These are phyloP conservation scores for Arachis monticola DNA, from an alignment of 331 rosid genomes.

Conservation along the genomic window DNA sequence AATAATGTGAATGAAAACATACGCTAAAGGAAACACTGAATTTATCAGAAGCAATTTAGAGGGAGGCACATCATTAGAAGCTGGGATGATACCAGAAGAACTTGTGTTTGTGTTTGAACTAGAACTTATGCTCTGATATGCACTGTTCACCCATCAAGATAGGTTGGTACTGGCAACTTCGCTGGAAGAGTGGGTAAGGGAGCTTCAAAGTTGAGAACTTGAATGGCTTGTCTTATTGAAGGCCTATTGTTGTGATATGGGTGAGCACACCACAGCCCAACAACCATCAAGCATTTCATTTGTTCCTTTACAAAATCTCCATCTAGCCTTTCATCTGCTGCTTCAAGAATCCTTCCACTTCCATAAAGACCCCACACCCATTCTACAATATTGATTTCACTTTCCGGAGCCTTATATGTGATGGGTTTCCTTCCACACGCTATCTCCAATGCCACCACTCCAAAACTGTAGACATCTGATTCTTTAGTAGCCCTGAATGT, in stretches of 20 bases:
- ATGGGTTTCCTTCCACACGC: conserved; percentile 56
- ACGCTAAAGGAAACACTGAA: too few species aligned
- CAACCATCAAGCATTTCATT: conserved; percentile 50
- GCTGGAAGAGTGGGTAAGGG: conserved; percentile 50
- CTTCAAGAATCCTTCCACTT: conserved; percentile 39
- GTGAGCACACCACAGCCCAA: conserved; percentile 65
- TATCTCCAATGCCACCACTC: conserved; percentile 51
- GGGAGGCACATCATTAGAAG: conserved; percentile 35
- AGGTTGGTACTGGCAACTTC: conserved; percentile 43
- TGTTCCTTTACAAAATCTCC: conserved; percentile 42
- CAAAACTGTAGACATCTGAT: conserved; percentile 55
- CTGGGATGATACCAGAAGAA: conserved; percentile 27
- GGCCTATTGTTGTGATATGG: conserved; percentile 50
- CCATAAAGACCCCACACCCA: conserved; percentile 69
- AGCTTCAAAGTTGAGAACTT: conserved; percentile 51
- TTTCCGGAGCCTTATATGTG: conserved; percentile 18
- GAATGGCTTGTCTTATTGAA: conserved; percentile 54
- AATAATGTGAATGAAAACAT: too few species aligned
- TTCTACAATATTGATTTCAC: conserved; percentile 41
- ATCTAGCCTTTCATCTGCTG: conserved; percentile 40
- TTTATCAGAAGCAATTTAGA: conserved; percentile 28
- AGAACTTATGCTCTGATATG: not conserved
- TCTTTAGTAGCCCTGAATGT: conserved; percentile 44
- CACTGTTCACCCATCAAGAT: not conserved
- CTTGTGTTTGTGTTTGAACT: conserved; percentile 31